Evolutionary conservation across 148 eudicot species (phyloP).

Genomic region (Diospyros lotus): DNA sequence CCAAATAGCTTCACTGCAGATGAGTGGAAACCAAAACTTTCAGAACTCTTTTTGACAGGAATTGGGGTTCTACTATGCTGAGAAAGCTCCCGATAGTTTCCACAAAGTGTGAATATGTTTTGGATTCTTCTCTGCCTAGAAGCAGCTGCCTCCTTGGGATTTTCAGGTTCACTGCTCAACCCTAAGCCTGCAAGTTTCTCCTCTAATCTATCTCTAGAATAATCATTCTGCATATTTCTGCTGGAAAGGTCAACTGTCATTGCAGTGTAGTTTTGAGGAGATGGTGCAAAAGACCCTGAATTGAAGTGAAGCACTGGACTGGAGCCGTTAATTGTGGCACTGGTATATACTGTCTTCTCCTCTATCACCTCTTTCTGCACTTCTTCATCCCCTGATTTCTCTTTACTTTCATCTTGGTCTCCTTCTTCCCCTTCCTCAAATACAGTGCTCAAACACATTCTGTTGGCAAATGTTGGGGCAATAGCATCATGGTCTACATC

Average conservation of each 20-base stretch:
- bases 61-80: conserved; percentile 31
- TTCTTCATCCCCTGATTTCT: conserved; percentile 47
- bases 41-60: conserved; percentile 23
- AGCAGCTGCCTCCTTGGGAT: conserved; percentile 22
- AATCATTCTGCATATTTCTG: conserved; percentile 9
- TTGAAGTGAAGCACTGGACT: conserved; percentile 5
- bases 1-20: conserved; percentile 13
- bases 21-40: conserved; percentile 17
- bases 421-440: conserved; percentile 81
- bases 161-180: conserved; percentile 10
- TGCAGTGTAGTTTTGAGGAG: conserved; percentile 1
- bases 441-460: conserved; percentile 68
- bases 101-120: conserved; percentile 84
- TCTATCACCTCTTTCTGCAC: conserved; percentile 89
- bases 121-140: conserved; percentile 62
- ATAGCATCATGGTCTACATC: conserved; percentile 15
- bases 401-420: conserved; percentile 37
- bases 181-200: conserved; percentile 1
- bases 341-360: conserved; percentile 47
- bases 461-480: conserved; percentile 29
- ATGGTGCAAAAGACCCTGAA: conserved; percentile 4
- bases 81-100: conserved; percentile 74
- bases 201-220: conserved; percentile 12
- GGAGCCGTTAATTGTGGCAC: conserved; percentile 2
- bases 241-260: not conserved